Evolutionary conservation across 139 green algal genomes (phyloP), one percentile per base, ranked within the genome.

Genomic region (Chlorella vulgaris): DNA sequence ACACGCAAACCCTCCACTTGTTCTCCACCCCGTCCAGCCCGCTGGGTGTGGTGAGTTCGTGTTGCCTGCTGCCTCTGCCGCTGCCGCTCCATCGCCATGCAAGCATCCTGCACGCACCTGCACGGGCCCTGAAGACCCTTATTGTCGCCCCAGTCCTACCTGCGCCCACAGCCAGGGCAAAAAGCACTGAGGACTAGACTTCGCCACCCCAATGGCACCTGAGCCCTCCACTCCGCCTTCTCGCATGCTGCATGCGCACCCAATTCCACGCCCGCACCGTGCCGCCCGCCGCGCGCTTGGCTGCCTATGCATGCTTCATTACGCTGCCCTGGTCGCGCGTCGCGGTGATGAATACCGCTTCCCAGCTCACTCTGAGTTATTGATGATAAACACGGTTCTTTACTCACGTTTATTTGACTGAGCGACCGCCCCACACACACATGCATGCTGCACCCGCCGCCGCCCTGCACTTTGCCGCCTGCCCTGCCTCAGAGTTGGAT

Each of bases 121-220:
- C n/a, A n/a, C n/a, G 70, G 74, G 83, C 26, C 31, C 18, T 88
- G 83, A 88, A 69, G 83, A 88, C 8, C 68, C 73, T 69, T 42
- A 39, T 67, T 88, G 84, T 88, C 84, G 84, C 84, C 84, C 84
- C 84, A 88, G 79, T 88, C 84, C 74, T 88, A 88, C 65, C 65
- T 71, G 71, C 78, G 63, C 79, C 78, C 83, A 62, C 43, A 85
- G 83, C 83, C 83, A 85, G 36, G 82, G 84, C 51, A 61, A 80
- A 28, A 69, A 62, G 74, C 84, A 35, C 26, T 88, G 84, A 85
- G 28, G 84, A 88, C 85, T 78, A n/a, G 84, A 88, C 79, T 82
- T 26, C 55, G 70, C 79, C 80, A 69, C 38, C n/a, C n/a, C n/a
- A n/a, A n/a, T 84, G 47, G 75, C 76, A 71, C 60, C 77, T 78